Evolutionary conservation across 495 filamentous ascomycete species (phyloP).

Genomic region (Tuber magnatum): DNA sequence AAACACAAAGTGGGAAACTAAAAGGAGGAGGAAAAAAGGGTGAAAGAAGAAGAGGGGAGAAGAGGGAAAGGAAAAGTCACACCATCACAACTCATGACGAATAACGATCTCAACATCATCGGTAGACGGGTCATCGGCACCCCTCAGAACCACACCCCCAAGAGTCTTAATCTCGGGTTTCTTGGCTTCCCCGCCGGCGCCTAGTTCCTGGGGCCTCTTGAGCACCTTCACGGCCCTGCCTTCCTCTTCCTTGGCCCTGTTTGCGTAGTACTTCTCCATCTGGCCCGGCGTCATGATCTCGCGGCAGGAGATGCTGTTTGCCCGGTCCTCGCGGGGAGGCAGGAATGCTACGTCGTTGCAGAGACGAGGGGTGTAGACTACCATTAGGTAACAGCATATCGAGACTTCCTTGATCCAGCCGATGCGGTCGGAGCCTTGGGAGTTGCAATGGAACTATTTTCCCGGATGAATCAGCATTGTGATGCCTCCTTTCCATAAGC

Average conservation of each 20-base stretch:
- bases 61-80: background rate
- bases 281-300: constrained; percentile 54
- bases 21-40: background rate
- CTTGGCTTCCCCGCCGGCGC: constrained; percentile 42
- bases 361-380: constrained; percentile 84
- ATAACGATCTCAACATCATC: constrained; percentile 3
- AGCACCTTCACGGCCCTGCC: constrained; percentile 24
- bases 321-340: constrained; percentile 71
- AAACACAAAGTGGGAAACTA: background rate
- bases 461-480: background rate
- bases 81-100: background rate
- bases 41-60: background rate
- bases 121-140: background rate
- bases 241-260: constrained; percentile 28
- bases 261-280: constrained; percentile 26
- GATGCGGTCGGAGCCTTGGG: constrained; percentile 72
- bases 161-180: constrained; percentile 28
- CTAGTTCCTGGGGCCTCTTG: constrained; percentile 25
- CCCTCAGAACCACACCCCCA: background rate
- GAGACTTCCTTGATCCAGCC: constrained; percentile 91
- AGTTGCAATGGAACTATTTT: constrained; percentile 77
- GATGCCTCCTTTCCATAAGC: background rate
- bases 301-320: constrained; percentile 70
- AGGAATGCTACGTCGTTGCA: constrained; percentile 90
- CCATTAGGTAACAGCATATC: constrained; percentile 91